phyloP scores from a whole-genome alignment of 23 red algal species.

The Gracilaria domingensis region DNA sequence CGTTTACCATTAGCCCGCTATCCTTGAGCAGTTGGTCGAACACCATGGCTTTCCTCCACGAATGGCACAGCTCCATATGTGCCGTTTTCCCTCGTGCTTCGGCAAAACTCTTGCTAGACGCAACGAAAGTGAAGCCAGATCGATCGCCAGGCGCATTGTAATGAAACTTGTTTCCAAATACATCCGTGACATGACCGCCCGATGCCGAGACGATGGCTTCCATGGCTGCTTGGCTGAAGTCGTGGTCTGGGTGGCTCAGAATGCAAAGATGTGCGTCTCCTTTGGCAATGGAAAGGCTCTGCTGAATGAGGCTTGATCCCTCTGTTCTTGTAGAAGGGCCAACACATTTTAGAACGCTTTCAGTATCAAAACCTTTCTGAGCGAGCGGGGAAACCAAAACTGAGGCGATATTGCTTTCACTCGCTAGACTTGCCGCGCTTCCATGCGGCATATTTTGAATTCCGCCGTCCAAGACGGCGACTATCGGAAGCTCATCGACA shows the following conservation, averaged over 20 bases:
- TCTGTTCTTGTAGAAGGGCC: neutral
- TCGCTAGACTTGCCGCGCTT: neutral
- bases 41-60: conserved; percentile 34
- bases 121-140: conserved; percentile 52
- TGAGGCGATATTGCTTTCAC: neutral
- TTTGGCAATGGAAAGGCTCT: neutral
- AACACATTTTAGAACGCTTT: neutral
- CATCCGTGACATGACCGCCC: conserved; percentile 53
- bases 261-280: conserved; percentile 17
- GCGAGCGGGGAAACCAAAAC: neutral
- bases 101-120: conserved; percentile 35
- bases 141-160: neutral
- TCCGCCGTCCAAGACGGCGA: conserved; percentile 5
- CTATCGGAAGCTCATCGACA: neutral
- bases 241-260: neutral
- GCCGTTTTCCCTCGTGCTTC: neutral
- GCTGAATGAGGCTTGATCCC: neutral
- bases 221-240: conserved; percentile 8
- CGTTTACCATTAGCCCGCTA: conserved; percentile 10
- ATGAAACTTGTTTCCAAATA: conserved; percentile 55
- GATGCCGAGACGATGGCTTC: conserved; percentile 33
- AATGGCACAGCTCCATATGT: conserved; percentile 25
- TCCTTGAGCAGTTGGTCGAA: conserved; percentile 38
- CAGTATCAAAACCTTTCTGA: neutral
- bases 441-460: neutral